Conservation (phyloP, 805 yeast species). For the Suhomyces kilbournensis region DNA sequence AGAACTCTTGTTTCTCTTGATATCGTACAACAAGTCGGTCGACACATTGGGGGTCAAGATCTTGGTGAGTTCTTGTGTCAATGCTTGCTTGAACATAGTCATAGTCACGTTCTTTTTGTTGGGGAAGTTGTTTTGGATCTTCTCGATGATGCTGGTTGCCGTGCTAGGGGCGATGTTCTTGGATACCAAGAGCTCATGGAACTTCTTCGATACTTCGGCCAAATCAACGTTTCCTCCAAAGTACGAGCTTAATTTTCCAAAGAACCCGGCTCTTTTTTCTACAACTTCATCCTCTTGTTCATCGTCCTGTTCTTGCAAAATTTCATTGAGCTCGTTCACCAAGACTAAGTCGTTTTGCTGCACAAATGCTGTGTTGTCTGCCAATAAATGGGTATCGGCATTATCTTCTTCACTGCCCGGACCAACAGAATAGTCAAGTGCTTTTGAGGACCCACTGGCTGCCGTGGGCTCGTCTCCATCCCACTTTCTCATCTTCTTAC, state of each 20-base stretch:
- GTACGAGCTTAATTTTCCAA: constrained; percentile 34
- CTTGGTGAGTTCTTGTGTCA: constrained; percentile 68
- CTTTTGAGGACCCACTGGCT: constrained; percentile 13
- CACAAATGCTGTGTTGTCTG: constrained; percentile 34
- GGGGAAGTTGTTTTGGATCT: constrained; percentile 64
- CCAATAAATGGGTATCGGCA: constrained; percentile 3
- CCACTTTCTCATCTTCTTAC: constrained; percentile 45
- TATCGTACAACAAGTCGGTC: constrained; percentile 79
- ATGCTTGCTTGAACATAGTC: constrained; percentile 58
- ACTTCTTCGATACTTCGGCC: constrained; percentile 57
- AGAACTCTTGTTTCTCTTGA: constrained; percentile 45
- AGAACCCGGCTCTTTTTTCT: constrained; percentile 25
- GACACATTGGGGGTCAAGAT: constrained; percentile 90
- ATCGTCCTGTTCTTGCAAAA: constrained; percentile 32
- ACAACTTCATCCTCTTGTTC: constrained; percentile 19
- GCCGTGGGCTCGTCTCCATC: constrained; percentile 24
- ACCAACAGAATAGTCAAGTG: constrained; percentile 34
- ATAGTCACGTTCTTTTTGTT: constrained; percentile 72
- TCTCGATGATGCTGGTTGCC: constrained; percentile 66
- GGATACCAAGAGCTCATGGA: constrained; percentile 73
- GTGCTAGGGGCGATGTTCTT: constrained; percentile 92
- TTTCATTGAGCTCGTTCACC: constrained; percentile 39
- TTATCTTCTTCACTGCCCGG: constrained; percentile 7
- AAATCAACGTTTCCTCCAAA: constrained; percentile 47
- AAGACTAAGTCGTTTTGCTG: constrained; percentile 38